Evolutionary conservation across 2,329 filamentous ascomycete species (phyloP).

Genomic region (Calonectria henricotiae): DNA sequence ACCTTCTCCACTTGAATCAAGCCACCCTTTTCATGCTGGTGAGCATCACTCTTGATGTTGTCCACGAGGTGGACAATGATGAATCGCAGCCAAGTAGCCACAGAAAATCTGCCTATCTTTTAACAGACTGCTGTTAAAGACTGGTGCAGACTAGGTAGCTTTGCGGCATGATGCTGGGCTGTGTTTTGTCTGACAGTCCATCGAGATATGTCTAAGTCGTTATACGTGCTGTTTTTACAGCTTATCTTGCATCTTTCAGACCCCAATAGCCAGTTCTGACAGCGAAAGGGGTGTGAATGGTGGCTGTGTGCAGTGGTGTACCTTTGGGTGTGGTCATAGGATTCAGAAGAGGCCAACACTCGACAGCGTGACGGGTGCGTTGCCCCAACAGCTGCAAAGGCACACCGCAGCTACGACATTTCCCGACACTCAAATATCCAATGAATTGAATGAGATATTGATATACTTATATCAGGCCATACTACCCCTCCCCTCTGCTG

Average conservation of each 20-base stretch:
- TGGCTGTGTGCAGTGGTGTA: neutral
- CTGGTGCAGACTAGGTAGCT: neutral
- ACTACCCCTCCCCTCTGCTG: neutral
- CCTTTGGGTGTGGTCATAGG: conserved; percentile 3
- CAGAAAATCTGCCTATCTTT: neutral
- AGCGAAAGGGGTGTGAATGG: neutral
- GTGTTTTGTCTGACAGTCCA: neutral
- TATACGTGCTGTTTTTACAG: neutral
- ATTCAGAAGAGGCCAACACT: neutral
- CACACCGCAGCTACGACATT: neutral
- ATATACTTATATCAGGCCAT: conserved; percentile 3
- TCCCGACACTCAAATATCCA: neutral
- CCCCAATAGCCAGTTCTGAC: neutral
- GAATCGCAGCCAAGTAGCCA: neutral
- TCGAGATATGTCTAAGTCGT: neutral
- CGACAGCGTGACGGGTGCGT: neutral
- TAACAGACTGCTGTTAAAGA: neutral
- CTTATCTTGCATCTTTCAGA: neutral
- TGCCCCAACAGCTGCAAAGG: neutral
- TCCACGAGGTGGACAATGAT: neutral
- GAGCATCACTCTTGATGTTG: neutral
- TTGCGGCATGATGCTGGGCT: neutral
- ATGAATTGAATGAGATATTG: neutral
- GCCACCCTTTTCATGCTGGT: neutral
- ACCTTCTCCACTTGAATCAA: neutral